A percentile compares a stretch with the other conserved stretches of the same genome.
phyloP scores from a whole-genome alignment of 2,329 filamentous ascomycete species.

The Cercospora berteroae region DNA sequence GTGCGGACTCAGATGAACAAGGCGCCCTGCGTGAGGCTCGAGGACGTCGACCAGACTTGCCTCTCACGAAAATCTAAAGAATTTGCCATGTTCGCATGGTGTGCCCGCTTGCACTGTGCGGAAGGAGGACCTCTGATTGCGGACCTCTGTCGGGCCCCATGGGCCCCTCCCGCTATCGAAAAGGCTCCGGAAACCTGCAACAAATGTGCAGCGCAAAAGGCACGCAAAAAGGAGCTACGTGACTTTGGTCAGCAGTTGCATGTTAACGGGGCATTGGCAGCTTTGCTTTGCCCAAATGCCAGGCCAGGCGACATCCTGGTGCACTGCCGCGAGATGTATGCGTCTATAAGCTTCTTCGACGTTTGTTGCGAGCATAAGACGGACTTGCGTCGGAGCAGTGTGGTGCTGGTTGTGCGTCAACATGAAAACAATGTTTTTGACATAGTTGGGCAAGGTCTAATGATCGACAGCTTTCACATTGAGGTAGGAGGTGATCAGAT shows the following conservation, averaged over 20 bases:
- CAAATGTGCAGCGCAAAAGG: not conserved
- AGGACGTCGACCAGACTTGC: not conserved
- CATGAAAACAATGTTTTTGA: not conserved
- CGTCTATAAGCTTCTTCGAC: not conserved
- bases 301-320: not conserved
- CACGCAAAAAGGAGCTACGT: not conserved
- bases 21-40: too few species aligned
- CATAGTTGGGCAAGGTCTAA: not conserved
- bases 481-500: fast-evolving
- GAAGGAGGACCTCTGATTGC: not conserved
- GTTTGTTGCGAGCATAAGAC: not conserved
- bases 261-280: not conserved
- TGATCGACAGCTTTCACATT: not conserved
- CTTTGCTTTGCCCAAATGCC: not conserved
- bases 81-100: not conserved
- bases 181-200: not conserved
- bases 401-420: not conserved
- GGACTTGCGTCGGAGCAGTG: not conserved
- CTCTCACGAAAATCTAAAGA: not conserved
- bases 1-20: not conserved
- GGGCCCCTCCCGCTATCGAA: fast-evolving
- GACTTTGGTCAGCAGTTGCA: not conserved
- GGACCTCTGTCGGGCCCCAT: not conserved
- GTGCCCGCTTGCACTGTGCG: not conserved
- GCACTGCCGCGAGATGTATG: not conserved